Evolutionary conservation across 768 basidiomycete genomes (phyloP).

Genomic region (Trametes cinnabarina): DNA sequence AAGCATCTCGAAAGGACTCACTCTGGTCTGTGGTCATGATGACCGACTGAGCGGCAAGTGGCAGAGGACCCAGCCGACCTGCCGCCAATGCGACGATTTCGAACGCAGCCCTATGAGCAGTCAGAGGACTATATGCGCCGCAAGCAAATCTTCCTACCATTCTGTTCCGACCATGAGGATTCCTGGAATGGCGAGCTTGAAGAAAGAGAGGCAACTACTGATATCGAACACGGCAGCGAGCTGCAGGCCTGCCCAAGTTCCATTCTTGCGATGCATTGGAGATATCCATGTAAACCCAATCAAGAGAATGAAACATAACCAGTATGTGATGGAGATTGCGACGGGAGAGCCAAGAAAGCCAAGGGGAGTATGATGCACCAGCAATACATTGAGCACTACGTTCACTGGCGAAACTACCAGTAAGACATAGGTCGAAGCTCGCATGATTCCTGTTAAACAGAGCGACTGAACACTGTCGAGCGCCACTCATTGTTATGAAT

Average conservation of each 20-base stretch:
- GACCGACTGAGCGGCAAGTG: slow-evolving; percentile 72
- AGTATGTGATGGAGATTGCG: slow-evolving; percentile 68
- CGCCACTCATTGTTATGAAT: background rate
- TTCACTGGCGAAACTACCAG: slow-evolving; percentile 66
- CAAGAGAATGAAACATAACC: slow-evolving; percentile 61
- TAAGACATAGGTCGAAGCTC: slow-evolving; percentile 64
- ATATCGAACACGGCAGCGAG: slow-evolving; percentile 43
- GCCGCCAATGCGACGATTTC: slow-evolving; percentile 81
- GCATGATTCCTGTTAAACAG: slow-evolving; percentile 61
- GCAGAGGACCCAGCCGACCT: slow-evolving; percentile 61
- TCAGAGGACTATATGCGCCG: background rate
- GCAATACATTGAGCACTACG: slow-evolving; percentile 50
- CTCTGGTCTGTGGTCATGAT: slow-evolving; percentile 83
- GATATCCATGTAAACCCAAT: slow-evolving; percentile 49
- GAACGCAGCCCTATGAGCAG: slow-evolving; percentile 62
- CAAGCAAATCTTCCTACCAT: slow-evolving; percentile 47
- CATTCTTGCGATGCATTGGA: slow-evolving; percentile 50
- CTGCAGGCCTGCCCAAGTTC: slow-evolving; percentile 63
- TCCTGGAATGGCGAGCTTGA: slow-evolving; percentile 70
- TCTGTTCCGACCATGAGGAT: slow-evolving; percentile 80
- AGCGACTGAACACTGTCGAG: background rate
- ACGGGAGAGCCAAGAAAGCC: slow-evolving; percentile 66
- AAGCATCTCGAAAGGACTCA: too few species aligned
- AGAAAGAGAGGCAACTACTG: slow-evolving; percentile 53
- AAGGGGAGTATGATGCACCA: slow-evolving; percentile 65